These are phyloP conservation scores for Babesia caballi DNA, from an alignment of 169 alveolate genomes.

Conservation along the genomic window DNA sequence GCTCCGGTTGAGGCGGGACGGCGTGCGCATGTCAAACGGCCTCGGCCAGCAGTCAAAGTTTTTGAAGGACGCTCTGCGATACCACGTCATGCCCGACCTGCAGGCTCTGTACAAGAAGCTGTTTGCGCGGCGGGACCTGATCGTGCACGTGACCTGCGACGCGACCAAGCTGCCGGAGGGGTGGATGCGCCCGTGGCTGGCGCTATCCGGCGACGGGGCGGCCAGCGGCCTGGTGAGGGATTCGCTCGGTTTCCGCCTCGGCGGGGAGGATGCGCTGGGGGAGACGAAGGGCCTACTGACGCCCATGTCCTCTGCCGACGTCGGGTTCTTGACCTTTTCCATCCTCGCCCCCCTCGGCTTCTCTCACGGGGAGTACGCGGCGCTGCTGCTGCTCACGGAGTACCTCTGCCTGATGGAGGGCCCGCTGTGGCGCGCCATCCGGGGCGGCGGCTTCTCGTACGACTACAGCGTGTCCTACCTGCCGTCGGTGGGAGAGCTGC, in stretches of 20 bases:
- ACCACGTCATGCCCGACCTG: background rate
- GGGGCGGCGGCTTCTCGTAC: constrained; percentile 79
- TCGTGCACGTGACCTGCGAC: constrained; percentile 49
- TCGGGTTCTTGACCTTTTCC: constrained; percentile 54
- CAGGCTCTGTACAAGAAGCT: constrained; percentile 31
- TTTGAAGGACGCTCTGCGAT: background rate
- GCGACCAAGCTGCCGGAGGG: constrained; percentile 12
- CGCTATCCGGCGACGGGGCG: constrained; percentile 30
- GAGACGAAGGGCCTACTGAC: constrained; percentile 52
- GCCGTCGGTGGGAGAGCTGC: constrained; percentile 67
- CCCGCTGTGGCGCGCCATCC: constrained; percentile 70
- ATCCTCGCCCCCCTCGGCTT: constrained; percentile 69
- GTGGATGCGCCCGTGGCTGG: constrained; percentile 37
- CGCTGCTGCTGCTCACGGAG: constrained; percentile 56
- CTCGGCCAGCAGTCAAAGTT: constrained; percentile 44
- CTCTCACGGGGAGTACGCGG: constrained; percentile 50
- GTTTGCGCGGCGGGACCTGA: constrained; percentile 22
- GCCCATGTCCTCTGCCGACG: constrained; percentile 69
- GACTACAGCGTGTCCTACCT: constrained; percentile 60
- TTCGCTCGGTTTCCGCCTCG: constrained; percentile 39
- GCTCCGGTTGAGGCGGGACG: constrained; percentile 10
- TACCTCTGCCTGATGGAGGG: constrained; percentile 75
- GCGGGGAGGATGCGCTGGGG: constrained; percentile 14
- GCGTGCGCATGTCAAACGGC: constrained; percentile 31
- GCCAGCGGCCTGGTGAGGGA: background rate